Percentiles rank a stretch among this genome's conserved stretches.
These are phyloP conservation scores for Larix sibirica DNA, from an alignment of 83 land plant species.

Conservation along the genomic window DNA sequence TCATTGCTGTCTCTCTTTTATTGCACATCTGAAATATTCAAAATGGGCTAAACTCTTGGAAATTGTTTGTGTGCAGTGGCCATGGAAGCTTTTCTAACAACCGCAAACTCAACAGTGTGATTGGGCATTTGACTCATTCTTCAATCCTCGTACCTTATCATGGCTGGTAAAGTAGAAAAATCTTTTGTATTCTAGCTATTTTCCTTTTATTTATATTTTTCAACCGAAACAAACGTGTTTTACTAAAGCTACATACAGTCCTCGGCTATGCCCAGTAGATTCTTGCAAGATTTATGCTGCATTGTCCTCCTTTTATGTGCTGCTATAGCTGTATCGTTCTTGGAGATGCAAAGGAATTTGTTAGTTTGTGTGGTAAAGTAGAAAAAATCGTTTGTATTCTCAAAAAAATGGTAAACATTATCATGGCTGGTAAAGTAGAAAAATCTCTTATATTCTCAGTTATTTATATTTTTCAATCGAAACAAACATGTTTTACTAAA, in stretches of 20 bases:
- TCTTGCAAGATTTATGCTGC: no score
- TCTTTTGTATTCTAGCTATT: neutral
- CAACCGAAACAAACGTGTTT: neutral
- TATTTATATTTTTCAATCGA: neutral
- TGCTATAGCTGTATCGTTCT: no score
- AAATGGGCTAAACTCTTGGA: no score
- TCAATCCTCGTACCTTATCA: slow-evolving; percentile 90
- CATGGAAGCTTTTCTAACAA: slow-evolving; percentile 91
- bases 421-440: slow-evolving; percentile 74
- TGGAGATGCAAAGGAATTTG: no score
- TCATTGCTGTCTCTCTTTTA: no score
- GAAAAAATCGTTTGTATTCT: neutral
- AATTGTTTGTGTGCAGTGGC: slow-evolving; percentile 50
- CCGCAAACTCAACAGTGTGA: slow-evolving; percentile 61
- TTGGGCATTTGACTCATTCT: slow-evolving; percentile 88
- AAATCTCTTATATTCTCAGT: neutral
- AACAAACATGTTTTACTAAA: neutral
- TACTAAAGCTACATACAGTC: neutral
- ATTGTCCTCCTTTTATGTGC: no score
- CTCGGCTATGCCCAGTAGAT: no score
- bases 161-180: slow-evolving; percentile 63
- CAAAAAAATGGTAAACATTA: slow-evolving; percentile 35
- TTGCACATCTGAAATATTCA: no score
- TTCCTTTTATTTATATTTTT: neutral
- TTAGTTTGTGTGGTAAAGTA: slow-evolving; percentile 12